Percentiles rank a stretch among this genome's conserved stretches.
Evolutionary conservation across 2,329 filamentous ascomycete genomes (phyloP).

Genomic region (Pseudogymnoascus sp.): DNA sequence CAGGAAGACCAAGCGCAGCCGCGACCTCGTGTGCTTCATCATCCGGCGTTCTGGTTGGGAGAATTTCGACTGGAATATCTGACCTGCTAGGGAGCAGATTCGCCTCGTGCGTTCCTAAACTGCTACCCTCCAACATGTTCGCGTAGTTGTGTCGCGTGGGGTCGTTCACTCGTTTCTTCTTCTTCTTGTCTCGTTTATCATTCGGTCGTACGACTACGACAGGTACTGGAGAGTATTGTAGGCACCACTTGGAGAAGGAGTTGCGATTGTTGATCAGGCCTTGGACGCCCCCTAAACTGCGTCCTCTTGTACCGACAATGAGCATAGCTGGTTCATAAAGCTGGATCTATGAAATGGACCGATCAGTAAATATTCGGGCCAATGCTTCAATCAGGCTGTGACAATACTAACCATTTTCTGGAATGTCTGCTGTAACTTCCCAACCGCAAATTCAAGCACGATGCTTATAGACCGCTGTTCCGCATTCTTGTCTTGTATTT

Average conservation of each 20-base stretch:
- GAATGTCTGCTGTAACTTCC: constrained; percentile 63
- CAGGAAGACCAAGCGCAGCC: constrained; percentile 52
- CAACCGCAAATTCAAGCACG: constrained; percentile 62
- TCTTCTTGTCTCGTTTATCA: constrained; percentile 62
- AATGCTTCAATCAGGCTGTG: background rate
- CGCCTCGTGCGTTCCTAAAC: constrained; percentile 26
- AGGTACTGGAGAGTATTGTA: constrained; percentile 65
- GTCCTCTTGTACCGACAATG: constrained; percentile 61
- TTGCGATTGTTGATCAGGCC: constrained; percentile 52
- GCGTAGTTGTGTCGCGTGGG: constrained; percentile 54
- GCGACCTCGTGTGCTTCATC: constrained; percentile 58
- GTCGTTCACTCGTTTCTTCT: constrained; percentile 57
- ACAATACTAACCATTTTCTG: constrained; percentile 55
- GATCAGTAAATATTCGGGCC: constrained; percentile 2
- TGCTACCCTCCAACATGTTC: constrained; percentile 54
- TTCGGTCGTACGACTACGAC: constrained; percentile 65
- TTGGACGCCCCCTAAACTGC: constrained; percentile 61
- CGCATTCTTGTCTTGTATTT: constrained; percentile 60
- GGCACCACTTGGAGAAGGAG: constrained; percentile 65
- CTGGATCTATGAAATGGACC: constrained; percentile 44
- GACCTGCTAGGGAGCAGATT: constrained; percentile 16
- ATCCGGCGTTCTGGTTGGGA: constrained; percentile 33
- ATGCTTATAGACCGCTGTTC: constrained; percentile 64
- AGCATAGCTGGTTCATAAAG: constrained; percentile 66
- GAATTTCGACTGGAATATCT: constrained; percentile 15